Evolutionary conservation across 768 basidiomycete genomes (phyloP).

Genomic region (Rhodocollybia butyracea): DNA sequence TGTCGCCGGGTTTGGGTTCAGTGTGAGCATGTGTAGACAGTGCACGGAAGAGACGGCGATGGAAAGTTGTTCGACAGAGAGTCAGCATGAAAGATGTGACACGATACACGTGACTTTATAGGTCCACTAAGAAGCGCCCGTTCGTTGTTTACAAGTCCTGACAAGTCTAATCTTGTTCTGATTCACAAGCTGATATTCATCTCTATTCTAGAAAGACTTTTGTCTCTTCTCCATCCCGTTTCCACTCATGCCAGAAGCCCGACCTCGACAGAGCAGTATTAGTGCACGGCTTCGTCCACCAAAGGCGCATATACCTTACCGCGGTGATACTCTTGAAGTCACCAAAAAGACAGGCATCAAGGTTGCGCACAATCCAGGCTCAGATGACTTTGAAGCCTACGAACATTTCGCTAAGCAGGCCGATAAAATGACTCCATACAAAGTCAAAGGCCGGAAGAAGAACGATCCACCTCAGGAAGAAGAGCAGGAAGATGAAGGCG

Average conservation of each 20-base stretch:
- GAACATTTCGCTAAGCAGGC: constrained; percentile 70
- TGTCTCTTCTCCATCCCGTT: neutral
- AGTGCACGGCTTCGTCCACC: constrained; percentile 54
- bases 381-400: constrained; percentile 83
- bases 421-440: constrained; percentile 62
- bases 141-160: neutral
- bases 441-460: constrained; percentile 48
- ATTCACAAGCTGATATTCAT: no score
- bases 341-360: constrained; percentile 80
- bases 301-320: constrained; percentile 72
- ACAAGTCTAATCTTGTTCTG: neutral
- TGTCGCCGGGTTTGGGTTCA: constrained; percentile 2
- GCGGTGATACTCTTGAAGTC: constrained; percentile 71
- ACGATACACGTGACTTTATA: neutral
- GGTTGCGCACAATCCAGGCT: constrained; percentile 63
- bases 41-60: neutral
- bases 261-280: constrained; percentile 45
- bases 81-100: neutral
- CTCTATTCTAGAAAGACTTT: no score
- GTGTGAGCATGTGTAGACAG: neutral
- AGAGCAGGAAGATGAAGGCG: constrained; percentile 52
- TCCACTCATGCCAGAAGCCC: constrained; percentile 14
- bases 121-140: neutral
- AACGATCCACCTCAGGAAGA: constrained; percentile 29
- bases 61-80: neutral